Evolutionary conservation across 768 basidiomycete species (phyloP).

Genomic region (Psilocybe cubensis): DNA sequence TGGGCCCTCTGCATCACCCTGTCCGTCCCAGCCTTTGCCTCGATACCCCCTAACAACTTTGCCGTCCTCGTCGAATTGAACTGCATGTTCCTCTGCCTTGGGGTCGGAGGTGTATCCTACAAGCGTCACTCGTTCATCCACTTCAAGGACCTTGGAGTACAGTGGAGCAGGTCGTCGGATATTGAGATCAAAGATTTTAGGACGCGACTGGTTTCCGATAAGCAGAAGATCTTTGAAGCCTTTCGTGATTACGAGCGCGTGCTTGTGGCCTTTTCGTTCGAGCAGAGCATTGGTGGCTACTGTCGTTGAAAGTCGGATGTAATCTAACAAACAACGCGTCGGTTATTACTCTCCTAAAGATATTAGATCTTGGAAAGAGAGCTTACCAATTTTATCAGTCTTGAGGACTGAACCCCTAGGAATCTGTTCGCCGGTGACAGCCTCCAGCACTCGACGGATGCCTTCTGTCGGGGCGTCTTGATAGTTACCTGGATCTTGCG

Average conservation of each 20-base stretch:
- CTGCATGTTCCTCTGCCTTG: conserved; percentile 69
- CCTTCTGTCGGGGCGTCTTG: conserved; percentile 94
- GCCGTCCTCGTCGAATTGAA: conserved; percentile 78
- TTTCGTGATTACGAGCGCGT: conserved; percentile 88
- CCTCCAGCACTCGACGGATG: conserved; percentile 84
- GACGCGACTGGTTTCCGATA: conserved; percentile 95
- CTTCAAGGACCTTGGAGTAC: conserved; percentile 75
- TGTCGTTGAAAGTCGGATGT: conserved; percentile 90
- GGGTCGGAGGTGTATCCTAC: conserved; percentile 95
- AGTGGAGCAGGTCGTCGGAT: conserved; percentile 79
- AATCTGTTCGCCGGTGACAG: conserved; percentile 68
- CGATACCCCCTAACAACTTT: conserved; percentile 68
- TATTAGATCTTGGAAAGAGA: background rate
- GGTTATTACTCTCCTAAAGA: conserved; percentile 4
- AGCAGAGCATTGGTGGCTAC: conserved; percentile 96
- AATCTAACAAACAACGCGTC: conserved; percentile 52
- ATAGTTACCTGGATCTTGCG: conserved; percentile 88
- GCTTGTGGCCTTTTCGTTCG: conserved; percentile 92
- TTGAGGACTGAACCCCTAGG: conserved; percentile 67
- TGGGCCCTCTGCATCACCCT: conserved; percentile 73
- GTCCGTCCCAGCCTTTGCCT: conserved; percentile 78
- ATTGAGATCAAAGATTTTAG: conserved; percentile 93
- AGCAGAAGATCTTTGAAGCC: conserved; percentile 91
- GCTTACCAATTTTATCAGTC: conserved; percentile 80
- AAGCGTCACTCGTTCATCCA: conserved; percentile 92